Percentiles rank a stretch among this genome's conserved stretches.
Evolutionary conservation across 73 alveolate species (phyloP).

Genomic region (Effrenium voratum): DNA sequence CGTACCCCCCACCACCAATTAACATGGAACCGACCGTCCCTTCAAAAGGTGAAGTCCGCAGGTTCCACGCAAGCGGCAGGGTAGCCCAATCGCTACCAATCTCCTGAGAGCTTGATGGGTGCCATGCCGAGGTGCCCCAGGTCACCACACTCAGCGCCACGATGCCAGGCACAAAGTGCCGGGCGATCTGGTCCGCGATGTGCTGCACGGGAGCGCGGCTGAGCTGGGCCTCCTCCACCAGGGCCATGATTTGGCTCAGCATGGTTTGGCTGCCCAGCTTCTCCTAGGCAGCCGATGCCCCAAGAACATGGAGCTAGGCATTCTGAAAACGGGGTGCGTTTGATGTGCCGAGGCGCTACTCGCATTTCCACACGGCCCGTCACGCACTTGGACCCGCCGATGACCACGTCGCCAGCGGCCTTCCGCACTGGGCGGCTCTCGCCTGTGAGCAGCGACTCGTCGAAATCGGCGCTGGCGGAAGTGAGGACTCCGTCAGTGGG

Average conservation of each 20-base stretch:
- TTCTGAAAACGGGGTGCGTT: neutral
- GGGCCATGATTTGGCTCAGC: slow-evolving; percentile 96
- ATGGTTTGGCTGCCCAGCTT: slow-evolving; percentile 95
- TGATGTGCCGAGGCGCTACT: slow-evolving; percentile 32
- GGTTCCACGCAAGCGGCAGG: no score
- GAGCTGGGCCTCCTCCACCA: slow-evolving; percentile 96
- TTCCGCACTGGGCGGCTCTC: slow-evolving; percentile 95
- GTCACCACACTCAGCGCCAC: slow-evolving; percentile 61
- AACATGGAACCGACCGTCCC: no score
- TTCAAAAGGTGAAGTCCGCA: no score
- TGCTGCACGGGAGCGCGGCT: slow-evolving; percentile 81
- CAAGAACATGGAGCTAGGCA: neutral
- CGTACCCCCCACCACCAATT: no score
- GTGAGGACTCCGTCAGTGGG: slow-evolving; percentile 63
- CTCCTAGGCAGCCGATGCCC: slow-evolving; percentile 84
- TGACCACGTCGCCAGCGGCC: slow-evolving; percentile 94
- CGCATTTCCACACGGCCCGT: slow-evolving; percentile 75
- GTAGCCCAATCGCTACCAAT: no score
- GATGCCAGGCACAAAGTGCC: slow-evolving; percentile 47
- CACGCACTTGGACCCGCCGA: slow-evolving; percentile 96
- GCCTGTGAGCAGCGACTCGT: slow-evolving; percentile 95
- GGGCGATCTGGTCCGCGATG: slow-evolving; percentile 75
- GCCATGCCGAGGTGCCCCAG: slow-evolving; percentile 63
- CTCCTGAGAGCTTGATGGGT: no score
- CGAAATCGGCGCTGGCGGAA: slow-evolving; percentile 71